Evolutionary conservation across 306 rosid genomes (phyloP), one percentile per base, ranked within the genome.

Genomic region (Pterocarpus santalinus): DNA sequence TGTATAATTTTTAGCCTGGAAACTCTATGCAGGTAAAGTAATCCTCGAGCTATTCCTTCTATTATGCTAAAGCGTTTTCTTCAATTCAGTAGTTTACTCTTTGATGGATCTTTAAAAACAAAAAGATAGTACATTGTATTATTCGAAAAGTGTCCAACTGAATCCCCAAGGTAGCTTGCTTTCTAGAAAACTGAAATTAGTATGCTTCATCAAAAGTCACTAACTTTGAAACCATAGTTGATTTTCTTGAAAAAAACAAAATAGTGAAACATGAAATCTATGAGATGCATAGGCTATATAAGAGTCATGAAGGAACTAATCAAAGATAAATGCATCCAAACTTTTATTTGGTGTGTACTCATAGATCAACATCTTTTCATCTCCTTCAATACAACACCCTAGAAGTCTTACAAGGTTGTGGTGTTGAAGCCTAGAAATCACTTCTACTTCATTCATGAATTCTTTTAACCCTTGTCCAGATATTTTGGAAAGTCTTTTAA

Each of bases 391-490:
- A n/a, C n/a, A n/a, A n/a, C n/a, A n/a, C n/a, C n/a, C n/a, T n/a
- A n/a, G n/a, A n/a, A n/a, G 86, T 17, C 35, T 78, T 7, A 83
- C 86, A 73, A 83, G 86, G 57, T 83, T 83, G 22, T 80, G 77
- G n/a, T 83, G 86, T 36, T 83, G 86, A 72, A 78, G 83, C 83
- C 78, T 73, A 43, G 83, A 83, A 72, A 83, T 73, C 44, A 83
- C 67, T 2, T 36, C 41, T 1, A 83, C 83, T 66, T 83, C 83
- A 30, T 83, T 83, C 76, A 57, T 72, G 76, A 78, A 83, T 73
- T 83, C 86, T 73, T 56, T 76, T 60, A 51, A 36, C 22, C 88
- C 88, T 72, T 85, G 88, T 10, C 85, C 77, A 6, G 85, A 81
- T 17, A 55, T 57, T 71, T 32, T 77, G 0, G 85, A 85, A 22